These are phyloP conservation scores for Malus fusca DNA, from an alignment of 306 rosid species.

Conservation along the genomic window DNA sequence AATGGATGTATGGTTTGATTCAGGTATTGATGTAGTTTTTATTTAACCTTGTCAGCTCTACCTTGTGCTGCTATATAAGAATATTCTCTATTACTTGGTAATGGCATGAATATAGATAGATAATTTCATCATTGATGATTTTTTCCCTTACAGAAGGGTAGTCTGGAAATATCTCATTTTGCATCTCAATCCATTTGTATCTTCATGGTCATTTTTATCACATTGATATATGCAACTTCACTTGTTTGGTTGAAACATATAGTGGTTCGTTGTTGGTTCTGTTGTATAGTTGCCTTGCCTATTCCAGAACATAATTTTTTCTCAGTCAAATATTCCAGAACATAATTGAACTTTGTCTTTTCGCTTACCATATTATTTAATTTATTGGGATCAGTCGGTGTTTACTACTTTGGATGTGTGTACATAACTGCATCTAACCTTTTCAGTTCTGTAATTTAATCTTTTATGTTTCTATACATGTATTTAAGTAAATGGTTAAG, in stretches of 20 bases:
- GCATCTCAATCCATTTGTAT: background rate
- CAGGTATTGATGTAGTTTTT: constrained; percentile 45
- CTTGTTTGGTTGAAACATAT: background rate
- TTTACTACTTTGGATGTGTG: background rate
- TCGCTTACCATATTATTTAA: background rate
- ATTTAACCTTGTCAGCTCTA: background rate
- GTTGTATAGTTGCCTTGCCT: background rate
- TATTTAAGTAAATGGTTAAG: constrained; percentile 14
- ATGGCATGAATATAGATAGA: background rate
- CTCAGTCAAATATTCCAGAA: background rate
- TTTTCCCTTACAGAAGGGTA: background rate
- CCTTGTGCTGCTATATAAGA: background rate
- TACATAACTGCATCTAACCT: constrained; percentile 1
- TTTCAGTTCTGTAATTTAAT: background rate
- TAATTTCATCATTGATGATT: background rate
- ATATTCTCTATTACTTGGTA: background rate
- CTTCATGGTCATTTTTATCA: background rate
- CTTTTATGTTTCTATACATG: constrained; percentile 8
- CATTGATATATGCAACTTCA: background rate
- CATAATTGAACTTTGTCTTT: background rate
- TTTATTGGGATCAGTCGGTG: background rate
- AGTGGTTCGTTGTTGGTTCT: background rate
- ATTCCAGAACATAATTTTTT: background rate
- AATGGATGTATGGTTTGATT: constrained; percentile 99
- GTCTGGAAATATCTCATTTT: background rate